These are phyloP conservation scores for Cystofilobasidium bisporidii DNA, from an alignment of 768 basidiomycete species.

Conservation along the genomic window DNA sequence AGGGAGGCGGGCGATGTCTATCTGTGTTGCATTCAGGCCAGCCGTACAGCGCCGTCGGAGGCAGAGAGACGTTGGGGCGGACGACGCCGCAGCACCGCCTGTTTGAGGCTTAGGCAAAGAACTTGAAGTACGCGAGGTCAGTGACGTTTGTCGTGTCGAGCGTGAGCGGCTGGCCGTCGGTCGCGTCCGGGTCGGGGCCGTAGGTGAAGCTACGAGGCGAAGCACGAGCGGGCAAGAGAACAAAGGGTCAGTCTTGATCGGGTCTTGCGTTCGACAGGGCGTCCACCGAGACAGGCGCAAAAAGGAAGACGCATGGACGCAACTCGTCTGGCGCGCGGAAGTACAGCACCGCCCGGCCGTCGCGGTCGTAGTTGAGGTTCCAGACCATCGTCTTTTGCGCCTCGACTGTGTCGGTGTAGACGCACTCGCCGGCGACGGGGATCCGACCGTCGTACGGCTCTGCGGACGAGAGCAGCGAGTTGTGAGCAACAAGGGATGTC, in stretches of 20 bases:
- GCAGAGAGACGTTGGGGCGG: too few species aligned
- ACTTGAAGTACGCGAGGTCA: not conserved
- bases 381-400: not conserved
- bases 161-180: not conserved
- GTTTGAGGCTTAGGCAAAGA: not conserved
- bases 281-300: too few species aligned
- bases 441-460: not conserved
- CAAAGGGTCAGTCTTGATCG: too few species aligned
- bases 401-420: not conserved
- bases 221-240: not conserved
- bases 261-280: too few species aligned
- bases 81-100: too few species aligned
- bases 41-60: too few species aligned
- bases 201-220: not conserved
- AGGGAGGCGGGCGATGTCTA: too few species aligned
- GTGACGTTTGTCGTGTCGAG: not conserved
- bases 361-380: not conserved
- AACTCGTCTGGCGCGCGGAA: not conserved
- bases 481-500: not conserved
- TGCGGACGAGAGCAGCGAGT: not conserved
- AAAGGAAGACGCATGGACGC: slow-evolving; percentile 2
- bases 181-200: not conserved
- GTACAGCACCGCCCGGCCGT: not conserved
- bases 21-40: too few species aligned
- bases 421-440: not conserved